A percentile compares a stretch with the other conserved stretches of the same genome.
These are phyloP conservation scores for Colletotrichum cordylinicola DNA, from an alignment of 2,329 filamentous ascomycete species.

Conservation along the genomic window DNA sequence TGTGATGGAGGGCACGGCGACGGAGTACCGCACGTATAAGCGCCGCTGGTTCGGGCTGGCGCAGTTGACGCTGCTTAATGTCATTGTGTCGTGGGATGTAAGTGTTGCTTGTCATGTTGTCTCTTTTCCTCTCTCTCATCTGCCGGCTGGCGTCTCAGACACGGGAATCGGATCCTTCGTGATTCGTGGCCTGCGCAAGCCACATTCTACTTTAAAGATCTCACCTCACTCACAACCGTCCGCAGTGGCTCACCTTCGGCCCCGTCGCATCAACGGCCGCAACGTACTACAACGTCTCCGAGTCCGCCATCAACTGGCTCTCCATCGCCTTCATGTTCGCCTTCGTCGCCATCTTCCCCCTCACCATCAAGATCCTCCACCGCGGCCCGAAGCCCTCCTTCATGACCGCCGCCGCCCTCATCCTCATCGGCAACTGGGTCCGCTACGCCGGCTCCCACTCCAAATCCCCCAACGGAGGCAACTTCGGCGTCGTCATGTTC, in stretches of 20 bases:
- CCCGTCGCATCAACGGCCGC: conserved; percentile 79
- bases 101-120: conserved; percentile 43
- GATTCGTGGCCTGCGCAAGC: not conserved
- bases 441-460: conserved; percentile 74
- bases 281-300: conserved; percentile 75
- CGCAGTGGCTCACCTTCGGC: conserved; percentile 89
- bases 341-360: conserved; percentile 76
- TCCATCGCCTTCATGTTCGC: conserved; percentile 87
- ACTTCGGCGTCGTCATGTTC: conserved; percentile 82
- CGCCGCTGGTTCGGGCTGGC: conserved; percentile 87
- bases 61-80: conserved; percentile 86
- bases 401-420: conserved; percentile 72
- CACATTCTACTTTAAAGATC: not conserved
- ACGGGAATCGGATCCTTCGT: not conserved
- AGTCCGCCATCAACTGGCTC: conserved; percentile 89
- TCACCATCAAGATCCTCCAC: conserved; percentile 80
- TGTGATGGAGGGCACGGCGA: conserved; percentile 31
- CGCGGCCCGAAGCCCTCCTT: conserved; percentile 81
- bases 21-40: conserved; percentile 68
- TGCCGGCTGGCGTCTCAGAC: not conserved
- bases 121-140: not conserved
- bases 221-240: not conserved
- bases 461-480: conserved; percentile 54
- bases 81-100: conserved; percentile 95
- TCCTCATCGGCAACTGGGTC: conserved; percentile 89